phyloP scores from a whole-genome alignment of 768 basidiomycete genomes.

The Nevesoporus exiguus region DNA sequence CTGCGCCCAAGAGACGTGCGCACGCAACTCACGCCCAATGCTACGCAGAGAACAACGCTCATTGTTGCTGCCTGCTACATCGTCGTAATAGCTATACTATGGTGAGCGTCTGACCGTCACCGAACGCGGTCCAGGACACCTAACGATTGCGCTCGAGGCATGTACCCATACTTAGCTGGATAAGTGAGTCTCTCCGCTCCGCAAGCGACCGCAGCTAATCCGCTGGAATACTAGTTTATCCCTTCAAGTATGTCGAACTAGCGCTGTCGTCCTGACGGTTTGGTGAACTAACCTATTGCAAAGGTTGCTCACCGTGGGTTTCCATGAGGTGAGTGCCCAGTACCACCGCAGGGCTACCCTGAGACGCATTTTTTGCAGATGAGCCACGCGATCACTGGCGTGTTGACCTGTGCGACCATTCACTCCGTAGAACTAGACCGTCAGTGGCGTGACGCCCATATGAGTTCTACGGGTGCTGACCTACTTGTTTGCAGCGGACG shows the following conservation, averaged over 20 bases:
- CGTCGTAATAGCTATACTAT: conserved; percentile 72
- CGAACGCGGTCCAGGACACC: background rate
- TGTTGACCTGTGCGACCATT: conserved; percentile 83
- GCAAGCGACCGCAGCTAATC: conserved; percentile 10
- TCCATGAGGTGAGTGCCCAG: conserved; percentile 65
- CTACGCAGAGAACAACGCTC: conserved; percentile 70
- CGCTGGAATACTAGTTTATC: conserved; percentile 57
- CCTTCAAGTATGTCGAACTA: conserved; percentile 74
- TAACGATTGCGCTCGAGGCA: conserved; percentile 49
- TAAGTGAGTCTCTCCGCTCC: conserved; percentile 52
- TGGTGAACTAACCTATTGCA: conserved; percentile 16
- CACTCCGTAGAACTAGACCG: conserved; percentile 86
- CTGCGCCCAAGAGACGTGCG: conserved; percentile 26
- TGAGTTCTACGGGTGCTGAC: conserved; percentile 1
- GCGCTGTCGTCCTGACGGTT: background rate
- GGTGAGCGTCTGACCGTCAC: conserved; percentile 42
- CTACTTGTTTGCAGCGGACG: conserved; percentile 56
- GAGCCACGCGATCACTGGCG: conserved; percentile 79
- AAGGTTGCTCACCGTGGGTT: conserved; percentile 82
- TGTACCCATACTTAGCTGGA: conserved; percentile 65
- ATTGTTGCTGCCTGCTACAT: conserved; percentile 80
- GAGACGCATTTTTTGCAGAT: conserved; percentile 44
- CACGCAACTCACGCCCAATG: conserved; percentile 55
- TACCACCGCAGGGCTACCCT: conserved; percentile 4
- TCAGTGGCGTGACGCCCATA: conserved; percentile 36